Conservation (phyloP, 768 basidiomycete species). For the Lentinula aciculospora region DNA sequence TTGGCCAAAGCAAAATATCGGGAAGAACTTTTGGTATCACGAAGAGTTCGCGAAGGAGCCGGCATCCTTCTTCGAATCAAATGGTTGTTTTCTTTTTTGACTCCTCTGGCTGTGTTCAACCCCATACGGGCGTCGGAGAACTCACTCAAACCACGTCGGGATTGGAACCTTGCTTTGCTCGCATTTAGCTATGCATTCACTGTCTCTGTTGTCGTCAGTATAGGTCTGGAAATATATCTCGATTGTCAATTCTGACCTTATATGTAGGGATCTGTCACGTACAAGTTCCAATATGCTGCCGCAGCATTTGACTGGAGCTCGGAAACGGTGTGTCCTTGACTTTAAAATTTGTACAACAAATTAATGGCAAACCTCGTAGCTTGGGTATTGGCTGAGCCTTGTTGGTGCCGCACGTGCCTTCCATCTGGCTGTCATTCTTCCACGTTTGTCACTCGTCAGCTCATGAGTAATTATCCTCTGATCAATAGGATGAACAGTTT, state of each 20-base stretch:
- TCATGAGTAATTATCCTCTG: neutral
- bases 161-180: conserved; percentile 64
- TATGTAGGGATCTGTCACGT: conserved; percentile 47
- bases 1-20: conserved; percentile 29
- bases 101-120: conserved; percentile 62
- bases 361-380: conserved; percentile 47
- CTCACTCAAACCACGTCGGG: conserved; percentile 37
- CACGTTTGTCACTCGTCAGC: conserved; percentile 35
- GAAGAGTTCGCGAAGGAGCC: conserved; percentile 11
- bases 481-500: conserved; percentile 29
- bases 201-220: conserved; percentile 38
- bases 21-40: conserved; percentile 20
- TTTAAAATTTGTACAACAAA: neutral
- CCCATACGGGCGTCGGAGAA: conserved; percentile 33
- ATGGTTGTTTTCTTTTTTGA: conserved; percentile 56
- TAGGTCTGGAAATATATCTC: neutral
- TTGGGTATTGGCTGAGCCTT: conserved; percentile 69
- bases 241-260: neutral
- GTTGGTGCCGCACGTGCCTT: conserved; percentile 48
- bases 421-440: conserved; percentile 52
- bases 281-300: conserved; percentile 63
- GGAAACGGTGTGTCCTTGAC: conserved; percentile 42
- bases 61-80: conserved; percentile 33
- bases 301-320: conserved; percentile 61
- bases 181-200: conserved; percentile 47